Evolutionary conservation across 768 basidiomycete genomes (phyloP), one percentile per base, ranked within the genome.

Genomic region (Stropharia rugosoannulata): DNA sequence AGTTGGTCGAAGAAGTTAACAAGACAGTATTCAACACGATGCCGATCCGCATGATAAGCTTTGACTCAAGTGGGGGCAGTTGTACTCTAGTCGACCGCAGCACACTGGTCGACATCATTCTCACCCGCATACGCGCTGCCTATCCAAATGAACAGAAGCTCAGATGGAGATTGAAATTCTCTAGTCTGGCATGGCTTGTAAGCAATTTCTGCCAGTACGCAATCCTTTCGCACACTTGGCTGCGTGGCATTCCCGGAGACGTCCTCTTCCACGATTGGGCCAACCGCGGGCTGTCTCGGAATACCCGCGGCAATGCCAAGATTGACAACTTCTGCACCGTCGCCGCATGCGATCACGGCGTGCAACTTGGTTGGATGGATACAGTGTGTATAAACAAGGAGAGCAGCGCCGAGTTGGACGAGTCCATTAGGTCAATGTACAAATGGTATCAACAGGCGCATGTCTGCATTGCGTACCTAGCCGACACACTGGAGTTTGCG

Each of bases 381-480:
- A 42, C 55, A 2, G 16, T 49, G 15, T 56, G 55, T 36, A 56
- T 56, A 13, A 40, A 56, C 29, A 56, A 50, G 18, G 25, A n/a
- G 10, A 56, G 55, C 16, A 56, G 55, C 29, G 10, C 55, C 13
- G 48, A 56, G 32, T 40, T 56, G 2, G 55, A 56, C 3, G 55
- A 56, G 25, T 49, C 55, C 2, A 56, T 56, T 15, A 47, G 55
- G 6, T 56, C 55, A 0, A 56, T 56, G 55, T 56, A 41, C 25
- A 36, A 36, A 2, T 56, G 55, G 55, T 56, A 56, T 29, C 8
- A 4, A 9, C 7, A 25, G 18, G 29, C 55, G 4, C 4, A 42
- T 8, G 15, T 38, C 13, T 56, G 55, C 41, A 45, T 56, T 18
- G 39, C 49, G 5, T 49, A 56, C 18, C 49, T 56, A 22, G 55